Base-by-base conservation (phyloP, 1,284 basidiomycete species). In the Rhodotorula sp. region DNA sequence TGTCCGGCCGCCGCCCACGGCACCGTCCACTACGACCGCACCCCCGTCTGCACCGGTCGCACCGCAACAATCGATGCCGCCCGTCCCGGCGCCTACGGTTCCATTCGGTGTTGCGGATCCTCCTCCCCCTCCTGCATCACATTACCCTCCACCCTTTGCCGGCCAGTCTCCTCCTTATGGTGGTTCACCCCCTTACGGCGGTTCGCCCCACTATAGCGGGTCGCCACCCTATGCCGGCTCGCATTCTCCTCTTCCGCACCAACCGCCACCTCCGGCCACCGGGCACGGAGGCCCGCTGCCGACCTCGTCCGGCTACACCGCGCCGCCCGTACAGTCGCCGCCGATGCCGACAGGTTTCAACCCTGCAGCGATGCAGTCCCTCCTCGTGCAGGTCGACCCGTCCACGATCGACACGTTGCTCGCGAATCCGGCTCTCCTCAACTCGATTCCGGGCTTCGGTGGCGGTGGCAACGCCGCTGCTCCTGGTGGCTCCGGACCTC, bases 331-430 rank as follows among this genome's bases (percentile, higher is more conserved):
- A 20, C 30, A 24, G 24, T 15, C 57, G 44, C 6, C 51, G 2
- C 10, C 53, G 12, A 22, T 15, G 7, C 12, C 51, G 4, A 29
- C 55, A 14, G 45, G 45, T 4, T 51, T 68, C 67, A 59, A 69
- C 33, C 60, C 64, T 5, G 18, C 55, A 1, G 45, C 64, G 15
- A 60, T 70, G 37, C 65, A 67, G 45, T 57, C 49, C 6, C 60
- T 69, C 48, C 60, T 76, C 30, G 37, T 68, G 15, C n/a, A n/a
- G 12, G 57, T 77, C 46, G 68, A 77, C 61, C 72, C 70, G 8
- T 24, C 57, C 12, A 61, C 74, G 5, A 58, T 77, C 42, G 64
- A 70, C 48, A 60, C 66, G 48, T 55, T 77, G 14, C 66, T 77
- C 4, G 70, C 74, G 12, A 72, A 75, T 59, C 76, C 76, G 1